These are phyloP conservation scores for Piloderma croceum DNA, from an alignment of 768 basidiomycete genomes.

Conservation along the genomic window DNA sequence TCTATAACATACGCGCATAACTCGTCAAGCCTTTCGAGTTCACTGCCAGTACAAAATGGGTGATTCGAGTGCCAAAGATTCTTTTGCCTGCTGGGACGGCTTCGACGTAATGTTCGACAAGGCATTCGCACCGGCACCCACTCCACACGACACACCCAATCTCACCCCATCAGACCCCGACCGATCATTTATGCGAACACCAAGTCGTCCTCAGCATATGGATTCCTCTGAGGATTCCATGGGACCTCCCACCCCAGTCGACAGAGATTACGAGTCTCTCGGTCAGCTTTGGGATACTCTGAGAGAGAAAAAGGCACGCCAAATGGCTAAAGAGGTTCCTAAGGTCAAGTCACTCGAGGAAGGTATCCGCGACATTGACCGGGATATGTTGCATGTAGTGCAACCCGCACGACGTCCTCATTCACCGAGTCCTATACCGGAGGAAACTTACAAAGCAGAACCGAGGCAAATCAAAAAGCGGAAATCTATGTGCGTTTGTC, in stretches of 20 bases:
- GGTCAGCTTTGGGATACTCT: constrained; percentile 64
- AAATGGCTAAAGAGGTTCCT: constrained; percentile 61
- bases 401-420: constrained; percentile 8
- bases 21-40: too few relatives aligned
- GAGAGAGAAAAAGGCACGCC: constrained; percentile 57
- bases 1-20: too few relatives aligned
- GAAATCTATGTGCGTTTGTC: constrained; percentile 53
- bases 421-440: constrained; percentile 4
- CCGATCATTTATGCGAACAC: constrained; percentile 8
- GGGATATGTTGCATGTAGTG: constrained; percentile 7
- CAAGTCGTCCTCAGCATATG: constrained; percentile 6
- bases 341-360: constrained; percentile 68
- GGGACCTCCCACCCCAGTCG: constrained; percentile 11
- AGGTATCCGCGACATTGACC: constrained; percentile 7
- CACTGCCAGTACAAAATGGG: too few relatives aligned
- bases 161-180: constrained; percentile 3
- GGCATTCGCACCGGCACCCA: too few relatives aligned
- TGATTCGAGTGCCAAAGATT: too few relatives aligned
- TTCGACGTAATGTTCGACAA: too few relatives aligned
- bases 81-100: too few relatives aligned
- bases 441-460: constrained; percentile 21
- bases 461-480: constrained; percentile 48
- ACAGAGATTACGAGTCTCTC: constrained; percentile 31
- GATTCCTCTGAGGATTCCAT: constrained; percentile 3
- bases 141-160: too few relatives aligned